A percentile compares a stretch with the other conserved stretches of the same genome.
Conservation (phyloP, 257 asterid genomes). For the Fraxinus americana region DNA sequence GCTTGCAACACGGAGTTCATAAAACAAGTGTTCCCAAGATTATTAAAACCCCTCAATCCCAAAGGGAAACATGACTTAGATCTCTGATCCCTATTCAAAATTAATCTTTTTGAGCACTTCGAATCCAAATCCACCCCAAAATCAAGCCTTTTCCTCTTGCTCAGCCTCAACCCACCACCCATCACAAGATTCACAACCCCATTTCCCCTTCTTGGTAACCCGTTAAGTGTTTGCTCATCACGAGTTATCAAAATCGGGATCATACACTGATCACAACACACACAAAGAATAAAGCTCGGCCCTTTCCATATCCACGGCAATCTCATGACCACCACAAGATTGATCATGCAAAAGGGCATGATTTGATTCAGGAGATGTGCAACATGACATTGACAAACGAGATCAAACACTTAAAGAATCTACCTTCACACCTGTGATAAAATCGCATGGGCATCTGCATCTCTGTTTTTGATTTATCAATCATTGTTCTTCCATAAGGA, state of each 20-base stretch:
- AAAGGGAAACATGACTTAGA: conserved; percentile 62
- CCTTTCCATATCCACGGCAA: no score
- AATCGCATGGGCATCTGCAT: no score
- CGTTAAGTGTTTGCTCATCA: conserved; percentile 39
- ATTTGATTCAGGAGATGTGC: no score
- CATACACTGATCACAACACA: conserved; percentile 76
- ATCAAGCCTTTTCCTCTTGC: conserved; percentile 76
- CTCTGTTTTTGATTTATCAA: no score
- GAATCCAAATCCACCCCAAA: conserved; percentile 56
- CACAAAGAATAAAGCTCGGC: conserved; percentile 64
- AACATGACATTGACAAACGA: no score
- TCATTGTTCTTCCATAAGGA: no score
- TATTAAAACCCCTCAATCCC: conserved; percentile 79
- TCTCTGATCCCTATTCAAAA: conserved; percentile 48
- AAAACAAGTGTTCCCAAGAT: conserved; percentile 77
- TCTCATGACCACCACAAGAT: no score
- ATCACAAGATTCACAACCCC: conserved; percentile 36
- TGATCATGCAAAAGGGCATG: no score
- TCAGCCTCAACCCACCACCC: conserved; percentile 43
- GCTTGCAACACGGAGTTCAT: no score
- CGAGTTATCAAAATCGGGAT: conserved; percentile 59
- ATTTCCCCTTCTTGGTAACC: conserved; percentile 39
- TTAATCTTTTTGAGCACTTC: conserved; percentile 44
- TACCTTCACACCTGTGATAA: no score
- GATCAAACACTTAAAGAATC: no score